phyloP scores from a whole-genome alignment of 768 basidiomycete species.

The Hygrophoropsis aurantiaca region DNA sequence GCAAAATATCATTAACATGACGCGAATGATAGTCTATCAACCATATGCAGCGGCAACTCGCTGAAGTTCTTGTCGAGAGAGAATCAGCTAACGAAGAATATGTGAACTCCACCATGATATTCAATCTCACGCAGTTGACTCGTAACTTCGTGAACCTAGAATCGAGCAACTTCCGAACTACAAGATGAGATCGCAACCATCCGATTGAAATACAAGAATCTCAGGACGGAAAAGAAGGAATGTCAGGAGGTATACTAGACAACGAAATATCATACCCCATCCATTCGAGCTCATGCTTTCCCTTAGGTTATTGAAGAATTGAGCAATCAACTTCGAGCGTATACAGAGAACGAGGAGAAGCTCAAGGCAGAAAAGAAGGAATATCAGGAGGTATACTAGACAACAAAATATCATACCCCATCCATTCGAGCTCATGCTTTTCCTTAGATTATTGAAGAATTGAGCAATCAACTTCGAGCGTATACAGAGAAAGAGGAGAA shows the following conservation, averaged over 20 bases:
- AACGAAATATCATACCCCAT: too few species aligned
- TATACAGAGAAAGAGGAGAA: conserved; percentile 21
- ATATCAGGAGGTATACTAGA: conserved; percentile 16
- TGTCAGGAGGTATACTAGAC: conserved; percentile 17
- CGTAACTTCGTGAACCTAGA: too few species aligned
- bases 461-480: conserved; percentile 16
- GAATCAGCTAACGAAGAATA: too few species aligned
- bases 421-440: neutral
- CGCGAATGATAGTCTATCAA: too few species aligned
- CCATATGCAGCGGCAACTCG: conserved; percentile 11
- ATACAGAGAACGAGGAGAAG: conserved; percentile 20
- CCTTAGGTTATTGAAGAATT: conserved; percentile 19
- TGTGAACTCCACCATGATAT: too few species aligned
- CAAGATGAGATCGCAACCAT: conserved; percentile 10
- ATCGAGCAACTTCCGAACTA: too few species aligned
- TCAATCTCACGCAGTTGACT: too few species aligned
- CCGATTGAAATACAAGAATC: conserved; percentile 18
- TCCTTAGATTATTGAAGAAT: conserved; percentile 15
- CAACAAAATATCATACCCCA: too few species aligned
- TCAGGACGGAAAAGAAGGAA: conserved; percentile 15
- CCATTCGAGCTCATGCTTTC: neutral
- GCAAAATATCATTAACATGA: too few species aligned
- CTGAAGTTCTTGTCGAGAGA: conserved; percentile 12
- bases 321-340: conserved; percentile 13
- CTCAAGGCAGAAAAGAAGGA: conserved; percentile 11